Conservation (phyloP, 2,329 filamentous ascomycete species). For the Orbilia javanica region DNA sequence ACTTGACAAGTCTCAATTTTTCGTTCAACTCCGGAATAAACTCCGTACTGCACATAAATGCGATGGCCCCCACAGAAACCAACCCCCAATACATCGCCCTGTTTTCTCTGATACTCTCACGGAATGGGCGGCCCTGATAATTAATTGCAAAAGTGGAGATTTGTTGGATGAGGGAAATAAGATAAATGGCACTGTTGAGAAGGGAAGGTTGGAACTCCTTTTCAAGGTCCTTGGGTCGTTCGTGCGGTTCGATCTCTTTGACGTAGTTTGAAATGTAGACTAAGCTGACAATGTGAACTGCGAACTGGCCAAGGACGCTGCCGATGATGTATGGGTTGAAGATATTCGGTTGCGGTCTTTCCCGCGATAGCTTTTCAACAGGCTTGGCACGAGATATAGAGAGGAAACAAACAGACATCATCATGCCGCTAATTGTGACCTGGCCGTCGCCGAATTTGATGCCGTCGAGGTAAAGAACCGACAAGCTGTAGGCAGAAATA, state of each 20-base stretch:
- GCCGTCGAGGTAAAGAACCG: constrained; percentile 94
- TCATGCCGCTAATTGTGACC: constrained; percentile 98
- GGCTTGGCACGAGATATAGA: constrained; percentile 98
- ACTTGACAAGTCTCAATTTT: constrained; percentile 91
- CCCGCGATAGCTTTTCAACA: constrained; percentile 94
- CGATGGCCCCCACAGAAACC: constrained; percentile 86
- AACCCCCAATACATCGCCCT: constrained; percentile 98
- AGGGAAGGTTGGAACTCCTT: constrained; percentile 93
- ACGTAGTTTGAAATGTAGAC: constrained; percentile 95
- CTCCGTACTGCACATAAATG: constrained; percentile 94
- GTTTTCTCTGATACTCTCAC: constrained; percentile 94
- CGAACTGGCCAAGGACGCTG: constrained; percentile 96
- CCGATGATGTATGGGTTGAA: constrained; percentile 99
- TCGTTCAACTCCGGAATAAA: constrained; percentile 95
- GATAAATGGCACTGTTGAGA: constrained; percentile 95
- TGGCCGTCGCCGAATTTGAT: constrained; percentile 99
- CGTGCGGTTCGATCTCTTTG: constrained; percentile 79
- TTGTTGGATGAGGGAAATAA: constrained; percentile 97
- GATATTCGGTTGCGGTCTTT: constrained; percentile 97
- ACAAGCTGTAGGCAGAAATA: constrained; percentile 96
- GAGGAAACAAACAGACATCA: constrained; percentile 99
- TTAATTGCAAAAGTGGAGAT: constrained; percentile 99
- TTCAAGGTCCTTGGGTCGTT: constrained; percentile 82
- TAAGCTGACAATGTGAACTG: constrained; percentile 90
- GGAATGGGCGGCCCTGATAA: constrained; percentile 98